Percentiles rank a stretch among this genome's conserved stretches.
These are phyloP conservation scores for Phaeosphaeriaceae sp. DNA, from an alignment of 2,329 filamentous ascomycete genomes.

Conservation along the genomic window DNA sequence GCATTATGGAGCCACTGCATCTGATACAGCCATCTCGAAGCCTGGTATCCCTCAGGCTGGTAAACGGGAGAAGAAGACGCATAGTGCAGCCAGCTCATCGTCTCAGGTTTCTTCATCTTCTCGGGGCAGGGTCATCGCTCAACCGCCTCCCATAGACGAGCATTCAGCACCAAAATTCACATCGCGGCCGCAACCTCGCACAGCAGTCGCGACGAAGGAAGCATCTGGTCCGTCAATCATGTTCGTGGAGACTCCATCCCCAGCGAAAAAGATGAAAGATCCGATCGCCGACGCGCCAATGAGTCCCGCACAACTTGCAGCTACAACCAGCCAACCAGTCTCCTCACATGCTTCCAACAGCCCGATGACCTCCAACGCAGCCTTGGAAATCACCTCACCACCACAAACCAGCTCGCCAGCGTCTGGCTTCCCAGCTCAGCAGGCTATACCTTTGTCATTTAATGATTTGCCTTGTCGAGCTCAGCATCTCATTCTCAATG, in stretches of 20 bases:
- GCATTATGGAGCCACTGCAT: slow-evolving; percentile 32
- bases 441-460: slow-evolving; percentile 76
- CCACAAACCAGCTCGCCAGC: slow-evolving; percentile 21
- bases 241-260: slow-evolving; percentile 66
- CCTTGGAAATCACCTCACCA: slow-evolving; percentile 5
- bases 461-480: slow-evolving; percentile 86
- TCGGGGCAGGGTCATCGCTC: slow-evolving; percentile 38
- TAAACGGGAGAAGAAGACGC: slow-evolving; percentile 10
- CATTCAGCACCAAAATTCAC: slow-evolving; percentile 72
- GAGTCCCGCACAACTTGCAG: slow-evolving; percentile 9
- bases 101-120: slow-evolving; percentile 29
- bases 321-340: slow-evolving; percentile 10
- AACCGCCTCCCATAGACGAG: slow-evolving; percentile 60
- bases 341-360: slow-evolving; percentile 6
- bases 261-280: slow-evolving; percentile 25
- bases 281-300: slow-evolving; percentile 24
- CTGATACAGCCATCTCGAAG: slow-evolving; percentile 36
- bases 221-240: slow-evolving; percentile 75
- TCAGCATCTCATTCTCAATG: slow-evolving; percentile 86
- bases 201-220: slow-evolving; percentile 69
- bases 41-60: slow-evolving; percentile 3
- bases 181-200: slow-evolving; percentile 75
- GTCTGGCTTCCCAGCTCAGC: slow-evolving; percentile 63
- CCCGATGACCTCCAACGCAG: slow-evolving; percentile 4
- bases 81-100: slow-evolving; percentile 23